A percentile compares a stretch with the other conserved stretches of the same genome.
These are phyloP conservation scores for Paecilomyces sp. DNA, from an alignment of 2,329 filamentous ascomycete species.

Conservation along the genomic window DNA sequence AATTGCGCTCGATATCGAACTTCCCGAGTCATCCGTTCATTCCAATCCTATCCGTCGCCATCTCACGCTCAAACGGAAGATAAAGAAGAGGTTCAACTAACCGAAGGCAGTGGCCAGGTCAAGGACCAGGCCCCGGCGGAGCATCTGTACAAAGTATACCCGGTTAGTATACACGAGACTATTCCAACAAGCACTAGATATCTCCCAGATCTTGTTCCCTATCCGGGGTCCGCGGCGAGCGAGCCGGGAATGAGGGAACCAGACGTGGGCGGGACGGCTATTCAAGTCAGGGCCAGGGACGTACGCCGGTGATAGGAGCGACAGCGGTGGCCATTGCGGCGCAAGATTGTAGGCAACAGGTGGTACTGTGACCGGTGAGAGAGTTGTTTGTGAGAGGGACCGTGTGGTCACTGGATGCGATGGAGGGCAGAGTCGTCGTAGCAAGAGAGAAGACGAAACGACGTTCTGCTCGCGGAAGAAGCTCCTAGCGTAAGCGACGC, in stretches of 20 bases:
- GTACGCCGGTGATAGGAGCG: constrained; percentile 42
- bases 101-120: constrained; percentile 60
- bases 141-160: constrained; percentile 44
- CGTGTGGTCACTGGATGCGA: constrained; percentile 1
- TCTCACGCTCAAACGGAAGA: background rate
- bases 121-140: constrained; percentile 58
- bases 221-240: background rate
- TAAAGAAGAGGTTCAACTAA: constrained; percentile 33
- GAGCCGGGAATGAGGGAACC: background rate
- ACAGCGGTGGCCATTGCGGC: constrained; percentile 35
- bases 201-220: background rate
- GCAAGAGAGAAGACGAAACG: constrained; percentile 3
- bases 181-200: background rate
- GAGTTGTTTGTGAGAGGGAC: background rate
- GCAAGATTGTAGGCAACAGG: constrained; percentile 2
- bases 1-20: background rate
- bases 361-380: background rate
- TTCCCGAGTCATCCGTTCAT: background rate
- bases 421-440: background rate
- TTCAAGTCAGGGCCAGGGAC: constrained; percentile 13
- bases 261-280: background rate
- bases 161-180: background rate
- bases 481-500: constrained; percentile 30
- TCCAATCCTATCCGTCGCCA: constrained; percentile 2
- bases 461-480: constrained; percentile 20